These are phyloP conservation scores for Leccinum barrowsii DNA, from an alignment of 768 basidiomycete genomes.

Conservation along the genomic window DNA sequence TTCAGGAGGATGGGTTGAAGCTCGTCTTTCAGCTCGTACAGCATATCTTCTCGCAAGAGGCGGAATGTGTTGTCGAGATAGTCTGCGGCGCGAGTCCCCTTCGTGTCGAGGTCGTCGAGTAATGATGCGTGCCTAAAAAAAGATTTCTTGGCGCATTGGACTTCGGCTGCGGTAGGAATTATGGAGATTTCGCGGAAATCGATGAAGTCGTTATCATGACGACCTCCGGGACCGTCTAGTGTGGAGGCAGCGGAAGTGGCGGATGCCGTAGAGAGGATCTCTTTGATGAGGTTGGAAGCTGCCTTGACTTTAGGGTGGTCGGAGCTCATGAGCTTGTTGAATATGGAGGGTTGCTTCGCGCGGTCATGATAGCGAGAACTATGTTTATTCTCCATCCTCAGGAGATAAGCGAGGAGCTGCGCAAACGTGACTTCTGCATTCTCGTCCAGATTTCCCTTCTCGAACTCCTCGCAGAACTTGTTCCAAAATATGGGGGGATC, in stretches of 20 bases:
- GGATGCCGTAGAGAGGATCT: conserved; percentile 32
- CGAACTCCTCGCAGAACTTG: conserved; percentile 35
- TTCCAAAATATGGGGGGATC: conserved; percentile 53
- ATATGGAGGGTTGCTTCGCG: conserved; percentile 32
- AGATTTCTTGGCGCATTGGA: conserved; percentile 40
- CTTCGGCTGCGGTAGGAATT: conserved; percentile 59
- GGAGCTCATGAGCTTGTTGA: conserved; percentile 26
- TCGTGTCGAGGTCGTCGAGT: conserved; percentile 42
- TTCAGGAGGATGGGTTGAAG: conserved; percentile 38
- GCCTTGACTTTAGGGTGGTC: conserved; percentile 22
- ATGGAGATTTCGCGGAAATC: conserved; percentile 63
- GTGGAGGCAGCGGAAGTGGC: conserved; percentile 16
- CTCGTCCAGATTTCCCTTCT: conserved; percentile 30
- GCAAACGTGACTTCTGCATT: conserved; percentile 39
- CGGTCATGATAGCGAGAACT: conserved; percentile 37
- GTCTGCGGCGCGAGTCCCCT: conserved; percentile 37
- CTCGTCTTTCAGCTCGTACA: conserved; percentile 56
- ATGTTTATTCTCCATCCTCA: conserved; percentile 36
- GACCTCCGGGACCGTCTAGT: conserved; percentile 48
- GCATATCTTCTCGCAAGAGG: conserved; percentile 60
- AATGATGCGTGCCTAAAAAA: conserved; percentile 46
- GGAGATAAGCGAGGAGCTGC: conserved; percentile 48
- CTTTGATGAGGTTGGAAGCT: conserved; percentile 39
- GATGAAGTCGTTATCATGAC: conserved; percentile 66
- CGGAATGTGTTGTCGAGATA: conserved; percentile 69